phyloP scores from a whole-genome alignment of 2,329 filamentous ascomycete species.

The Coniochaeta ligniaria region DNA sequence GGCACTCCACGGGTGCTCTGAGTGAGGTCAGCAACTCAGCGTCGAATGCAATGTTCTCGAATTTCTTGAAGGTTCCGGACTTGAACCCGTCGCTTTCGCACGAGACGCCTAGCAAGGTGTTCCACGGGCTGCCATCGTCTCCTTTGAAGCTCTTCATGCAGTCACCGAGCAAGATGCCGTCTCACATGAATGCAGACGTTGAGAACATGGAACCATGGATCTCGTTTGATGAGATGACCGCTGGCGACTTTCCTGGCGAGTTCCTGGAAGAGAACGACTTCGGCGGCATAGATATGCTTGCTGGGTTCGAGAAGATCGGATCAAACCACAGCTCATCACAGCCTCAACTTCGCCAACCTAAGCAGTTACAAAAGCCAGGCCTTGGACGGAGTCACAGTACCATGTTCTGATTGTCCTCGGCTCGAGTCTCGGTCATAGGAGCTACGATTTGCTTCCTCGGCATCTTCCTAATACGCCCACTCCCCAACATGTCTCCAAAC shows the following conservation, averaged over 20 bases:
- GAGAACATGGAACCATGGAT: constrained; percentile 33
- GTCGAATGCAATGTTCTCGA: constrained; percentile 24
- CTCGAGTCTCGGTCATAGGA: background rate
- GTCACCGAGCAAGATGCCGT: constrained; percentile 27
- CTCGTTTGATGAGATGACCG: constrained; percentile 43
- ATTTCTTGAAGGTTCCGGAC: constrained; percentile 40
- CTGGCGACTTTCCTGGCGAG: constrained; percentile 22
- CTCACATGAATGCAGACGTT: constrained; percentile 26
- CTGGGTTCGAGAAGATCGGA: constrained; percentile 71
- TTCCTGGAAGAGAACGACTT: constrained; percentile 55
- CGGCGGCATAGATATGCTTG: constrained; percentile 61
- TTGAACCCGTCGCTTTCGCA: constrained; percentile 17
- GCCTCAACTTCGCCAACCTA: constrained; percentile 9
- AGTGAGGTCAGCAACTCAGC: constrained; percentile 50
- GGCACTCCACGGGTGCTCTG: constrained; percentile 52
- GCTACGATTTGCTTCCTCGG: background rate
- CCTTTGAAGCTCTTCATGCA: constrained; percentile 42
- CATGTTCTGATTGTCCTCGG: constrained; percentile 11
- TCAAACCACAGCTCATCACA: constrained; percentile 23
- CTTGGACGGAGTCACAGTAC: constrained; percentile 29
- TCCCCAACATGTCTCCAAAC: background rate
- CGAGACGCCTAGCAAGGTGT: constrained; percentile 51
- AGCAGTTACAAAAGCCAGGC: constrained; percentile 24
- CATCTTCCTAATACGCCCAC: background rate
- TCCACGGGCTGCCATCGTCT: constrained; percentile 48